phyloP scores from a whole-genome alignment of 176 grass and related monocot genomes.

The Miscanthus lutarioriparius region DNA sequence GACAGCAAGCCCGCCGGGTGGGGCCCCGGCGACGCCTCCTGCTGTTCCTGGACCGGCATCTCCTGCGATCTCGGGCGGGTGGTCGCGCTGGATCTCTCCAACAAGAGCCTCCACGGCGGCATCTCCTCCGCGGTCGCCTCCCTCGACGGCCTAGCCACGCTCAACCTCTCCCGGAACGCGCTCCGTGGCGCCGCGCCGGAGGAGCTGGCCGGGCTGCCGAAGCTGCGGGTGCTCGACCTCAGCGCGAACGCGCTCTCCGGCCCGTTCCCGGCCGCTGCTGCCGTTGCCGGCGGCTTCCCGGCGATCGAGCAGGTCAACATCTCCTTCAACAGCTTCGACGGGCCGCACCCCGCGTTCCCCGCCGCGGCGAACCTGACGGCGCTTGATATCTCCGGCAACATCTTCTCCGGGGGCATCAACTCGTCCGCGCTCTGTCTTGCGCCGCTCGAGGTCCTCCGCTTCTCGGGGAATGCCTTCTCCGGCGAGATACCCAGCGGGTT shows the following conservation, averaged over 20 bases:
- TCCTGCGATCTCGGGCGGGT: slow-evolving; percentile 57
- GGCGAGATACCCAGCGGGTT: slow-evolving; percentile 52
- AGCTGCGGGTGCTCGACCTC: slow-evolving; percentile 68
- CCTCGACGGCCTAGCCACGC: slow-evolving; percentile 45
- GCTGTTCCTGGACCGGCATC: slow-evolving; percentile 79
- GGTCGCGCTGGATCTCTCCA: slow-evolving; percentile 62
- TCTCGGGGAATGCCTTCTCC: slow-evolving; percentile 63
- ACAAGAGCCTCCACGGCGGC: slow-evolving; percentile 56
- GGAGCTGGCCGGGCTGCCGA: slow-evolving; percentile 39
- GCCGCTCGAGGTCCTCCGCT: slow-evolving; percentile 51
- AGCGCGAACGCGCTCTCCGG: slow-evolving; percentile 69
- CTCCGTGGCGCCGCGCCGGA: slow-evolving; percentile 41
- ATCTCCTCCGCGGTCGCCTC: slow-evolving; percentile 48
- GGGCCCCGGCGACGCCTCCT: slow-evolving; percentile 38
- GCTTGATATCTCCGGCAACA: slow-evolving; percentile 60
- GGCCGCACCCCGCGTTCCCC: slow-evolving; percentile 54
- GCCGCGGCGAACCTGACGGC: slow-evolving; percentile 52
- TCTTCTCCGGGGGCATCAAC: slow-evolving; percentile 52
- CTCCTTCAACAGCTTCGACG: slow-evolving; percentile 71
- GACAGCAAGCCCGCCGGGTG: slow-evolving; percentile 48
- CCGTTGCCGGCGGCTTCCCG: slow-evolving; percentile 33
- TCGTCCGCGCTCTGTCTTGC: slow-evolving; percentile 46
- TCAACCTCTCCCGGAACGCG: slow-evolving; percentile 71
- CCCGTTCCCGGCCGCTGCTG: slow-evolving; percentile 31
- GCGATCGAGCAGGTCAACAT: slow-evolving; percentile 63